Conservation (phyloP, 495 filamentous ascomycete species). For the Penicillium robsamsonii region DNA sequence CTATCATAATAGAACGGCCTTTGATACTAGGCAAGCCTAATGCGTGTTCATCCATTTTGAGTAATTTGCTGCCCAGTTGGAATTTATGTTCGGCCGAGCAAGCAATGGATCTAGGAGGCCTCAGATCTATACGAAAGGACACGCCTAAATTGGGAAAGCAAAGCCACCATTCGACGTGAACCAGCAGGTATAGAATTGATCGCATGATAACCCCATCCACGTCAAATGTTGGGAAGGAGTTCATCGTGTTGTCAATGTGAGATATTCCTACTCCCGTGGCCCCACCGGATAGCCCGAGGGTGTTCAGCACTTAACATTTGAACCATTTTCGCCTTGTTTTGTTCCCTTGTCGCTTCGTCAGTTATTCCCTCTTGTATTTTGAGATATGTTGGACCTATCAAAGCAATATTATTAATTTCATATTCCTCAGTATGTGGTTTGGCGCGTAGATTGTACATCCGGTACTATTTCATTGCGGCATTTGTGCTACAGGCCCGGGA, state of each 20-base stretch:
- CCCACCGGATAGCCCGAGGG: background rate
- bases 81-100: background rate
- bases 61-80: background rate
- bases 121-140: background rate
- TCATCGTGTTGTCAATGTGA: background rate
- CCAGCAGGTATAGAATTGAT: background rate
- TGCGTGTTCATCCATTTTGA: conserved; percentile 5
- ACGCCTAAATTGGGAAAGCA: background rate
- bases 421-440: background rate
- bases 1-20: background rate
- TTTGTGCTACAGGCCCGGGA: conserved; percentile 11
- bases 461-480: background rate
- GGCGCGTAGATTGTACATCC: background rate
- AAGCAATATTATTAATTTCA: background rate
- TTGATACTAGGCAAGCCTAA: background rate
- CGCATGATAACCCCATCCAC: background rate
- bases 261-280: background rate
- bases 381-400: background rate
- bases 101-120: background rate
- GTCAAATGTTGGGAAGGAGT: background rate
- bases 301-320: background rate
- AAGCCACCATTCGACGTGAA: conserved; percentile 5
- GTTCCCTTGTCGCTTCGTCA: background rate
- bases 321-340: background rate
- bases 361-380: background rate